Conservation (phyloP, 768 basidiomycete genomes). For the Mycena galericulata region DNA sequence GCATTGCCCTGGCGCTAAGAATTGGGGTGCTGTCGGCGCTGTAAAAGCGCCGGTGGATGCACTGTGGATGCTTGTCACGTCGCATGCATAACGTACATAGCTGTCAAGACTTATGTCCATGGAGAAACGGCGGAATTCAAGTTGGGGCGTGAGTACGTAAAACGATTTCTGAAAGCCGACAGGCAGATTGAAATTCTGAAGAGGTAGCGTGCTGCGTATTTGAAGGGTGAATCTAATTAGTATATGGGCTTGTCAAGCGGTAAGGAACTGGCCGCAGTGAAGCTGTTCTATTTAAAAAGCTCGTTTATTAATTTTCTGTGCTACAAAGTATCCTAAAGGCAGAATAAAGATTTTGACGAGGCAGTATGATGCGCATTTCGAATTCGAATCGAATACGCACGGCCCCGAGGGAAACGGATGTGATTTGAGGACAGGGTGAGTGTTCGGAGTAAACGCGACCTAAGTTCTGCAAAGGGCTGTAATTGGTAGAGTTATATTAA, state of each 20-base stretch:
- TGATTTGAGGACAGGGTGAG: neutral
- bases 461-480: slow-evolving; percentile 7
- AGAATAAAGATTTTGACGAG: slow-evolving; percentile 8
- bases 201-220: slow-evolving; percentile 2
- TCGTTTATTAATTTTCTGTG: slow-evolving; percentile 12
- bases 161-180: neutral
- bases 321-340: slow-evolving; percentile 1
- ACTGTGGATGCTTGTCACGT: too few relatives aligned
- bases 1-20: too few relatives aligned
- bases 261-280: neutral
- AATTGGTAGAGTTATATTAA: slow-evolving; percentile 4
- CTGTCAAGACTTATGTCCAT: too few relatives aligned
- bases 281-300: slow-evolving; percentile 4
- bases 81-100: too few relatives aligned
- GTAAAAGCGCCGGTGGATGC: too few relatives aligned
- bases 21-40: too few relatives aligned
- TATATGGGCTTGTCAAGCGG: neutral
- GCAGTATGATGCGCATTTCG: slow-evolving; percentile 16
- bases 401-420: slow-evolving; percentile 8
- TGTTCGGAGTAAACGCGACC: neutral
- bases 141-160: neutral
- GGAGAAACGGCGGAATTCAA: too few relatives aligned
- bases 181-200: slow-evolving; percentile 12
- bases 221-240: neutral
- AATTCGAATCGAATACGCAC: slow-evolving; percentile 3